A percentile compares a stretch with the other conserved stretches of the same genome.
phyloP scores from a whole-genome alignment of 148 eudicot genomes.

The Camellia japonica region DNA sequence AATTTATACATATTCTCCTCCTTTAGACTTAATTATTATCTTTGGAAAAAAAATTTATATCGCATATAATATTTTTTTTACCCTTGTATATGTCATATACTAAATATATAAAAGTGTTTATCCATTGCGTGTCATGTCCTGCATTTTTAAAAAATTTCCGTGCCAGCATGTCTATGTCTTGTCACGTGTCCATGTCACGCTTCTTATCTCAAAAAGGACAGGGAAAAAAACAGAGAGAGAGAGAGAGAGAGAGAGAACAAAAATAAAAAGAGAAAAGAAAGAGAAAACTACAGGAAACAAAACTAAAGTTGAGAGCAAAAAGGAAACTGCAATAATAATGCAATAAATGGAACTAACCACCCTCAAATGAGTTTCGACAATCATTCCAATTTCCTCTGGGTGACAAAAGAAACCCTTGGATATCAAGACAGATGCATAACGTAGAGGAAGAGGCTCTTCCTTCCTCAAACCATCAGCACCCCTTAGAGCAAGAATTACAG shows the following conservation, averaged over 20 bases:
- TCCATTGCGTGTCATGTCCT: too few species aligned
- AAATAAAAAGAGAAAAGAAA: slow-evolving; percentile 3
- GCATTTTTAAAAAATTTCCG: too few species aligned
- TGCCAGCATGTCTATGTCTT: too few species aligned
- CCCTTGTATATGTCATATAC: too few species aligned
- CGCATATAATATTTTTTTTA: too few species aligned
- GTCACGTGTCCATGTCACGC: too few species aligned
- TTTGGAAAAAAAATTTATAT: too few species aligned
- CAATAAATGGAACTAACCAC: slow-evolving; percentile 58
- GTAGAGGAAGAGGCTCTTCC: slow-evolving; percentile 69
- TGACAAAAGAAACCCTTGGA: slow-evolving; percentile 80
- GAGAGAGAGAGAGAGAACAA: background rate
- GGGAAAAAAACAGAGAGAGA: too few species aligned
- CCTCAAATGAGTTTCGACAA: slow-evolving; percentile 81
- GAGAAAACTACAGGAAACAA: slow-evolving; percentile 1
- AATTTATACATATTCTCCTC: too few species aligned
- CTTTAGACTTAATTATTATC: too few species aligned
- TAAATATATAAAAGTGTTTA: too few species aligned
- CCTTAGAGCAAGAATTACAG: slow-evolving; percentile 63
- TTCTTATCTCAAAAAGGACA: too few species aligned
- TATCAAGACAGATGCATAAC: slow-evolving; percentile 68
- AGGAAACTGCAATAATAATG: background rate
- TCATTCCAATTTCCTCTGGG: slow-evolving; percentile 66
- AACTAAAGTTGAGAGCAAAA: background rate
- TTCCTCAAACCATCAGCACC: slow-evolving; percentile 51